Evolutionary conservation across 495 filamentous ascomycete species (phyloP).

Genomic region (Cryomyces minteri): DNA sequence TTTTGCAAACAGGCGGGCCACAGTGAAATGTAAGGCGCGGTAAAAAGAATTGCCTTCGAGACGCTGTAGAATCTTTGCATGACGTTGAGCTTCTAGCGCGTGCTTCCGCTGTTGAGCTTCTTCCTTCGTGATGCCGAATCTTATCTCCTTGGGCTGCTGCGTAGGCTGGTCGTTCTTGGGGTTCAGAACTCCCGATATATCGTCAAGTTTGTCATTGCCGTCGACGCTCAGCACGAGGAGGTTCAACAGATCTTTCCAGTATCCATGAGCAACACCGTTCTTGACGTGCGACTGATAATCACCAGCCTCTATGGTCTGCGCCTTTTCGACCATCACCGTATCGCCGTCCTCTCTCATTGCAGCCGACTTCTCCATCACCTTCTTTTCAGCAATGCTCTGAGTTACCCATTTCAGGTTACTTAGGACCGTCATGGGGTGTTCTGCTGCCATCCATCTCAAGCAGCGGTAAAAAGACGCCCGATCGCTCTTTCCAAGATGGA

Average conservation of each 20-base stretch:
- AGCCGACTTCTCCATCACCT: constrained; percentile 9
- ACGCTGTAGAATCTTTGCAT: constrained; percentile 14
- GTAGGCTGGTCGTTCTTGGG: neutral
- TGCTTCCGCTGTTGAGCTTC: constrained; percentile 11
- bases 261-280: constrained; percentile 26
- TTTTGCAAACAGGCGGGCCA: constrained; percentile 29
- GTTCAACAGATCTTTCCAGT: constrained; percentile 33
- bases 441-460: constrained; percentile 25
- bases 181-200: constrained; percentile 18
- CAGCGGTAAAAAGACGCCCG: constrained; percentile 23
- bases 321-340: constrained; percentile 13
- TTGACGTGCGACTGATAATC: constrained; percentile 15
- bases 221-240: constrained; percentile 24
- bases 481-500: constrained; percentile 28
- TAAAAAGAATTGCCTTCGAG: constrained; percentile 20
- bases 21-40: constrained; percentile 22
- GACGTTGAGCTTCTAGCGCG: constrained; percentile 16
- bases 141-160: constrained; percentile 5
- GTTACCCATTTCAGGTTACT: constrained; percentile 27
- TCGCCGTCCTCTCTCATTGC: constrained; percentile 9
- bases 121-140: constrained; percentile 9
- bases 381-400: constrained; percentile 26
- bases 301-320: neutral
- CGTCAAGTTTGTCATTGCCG: constrained; percentile 5
- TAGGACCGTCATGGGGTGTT: constrained; percentile 26